A percentile compares a stretch with the other conserved stretches of the same genome.
phyloP scores from a whole-genome alignment of 768 basidiomycete genomes.

The Cystobasidium tubakii region DNA sequence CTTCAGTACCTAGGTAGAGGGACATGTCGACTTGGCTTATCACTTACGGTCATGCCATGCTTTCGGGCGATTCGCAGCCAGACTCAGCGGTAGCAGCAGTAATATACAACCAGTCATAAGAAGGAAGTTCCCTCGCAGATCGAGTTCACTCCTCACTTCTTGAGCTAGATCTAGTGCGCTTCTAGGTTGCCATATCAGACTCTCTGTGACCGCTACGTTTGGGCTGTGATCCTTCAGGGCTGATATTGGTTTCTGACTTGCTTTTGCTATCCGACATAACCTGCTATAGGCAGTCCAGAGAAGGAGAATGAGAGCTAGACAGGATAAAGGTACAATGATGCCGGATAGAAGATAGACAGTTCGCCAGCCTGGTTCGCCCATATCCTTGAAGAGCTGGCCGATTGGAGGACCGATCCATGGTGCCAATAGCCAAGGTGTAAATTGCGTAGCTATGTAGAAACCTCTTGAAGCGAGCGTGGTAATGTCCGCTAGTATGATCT shows the following conservation, averaged over 20 bases:
- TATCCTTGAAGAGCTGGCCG: constrained; percentile 39
- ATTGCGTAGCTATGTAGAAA: constrained; percentile 44
- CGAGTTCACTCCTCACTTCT: constrained; percentile 40
- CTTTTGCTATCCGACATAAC: neutral
- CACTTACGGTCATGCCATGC: constrained; percentile 41
- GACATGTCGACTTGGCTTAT: neutral
- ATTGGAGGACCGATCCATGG: constrained; percentile 44
- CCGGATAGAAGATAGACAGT: constrained; percentile 44
- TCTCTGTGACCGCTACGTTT: neutral
- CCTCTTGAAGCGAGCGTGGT: constrained; percentile 44
- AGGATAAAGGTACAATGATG: constrained; percentile 42
- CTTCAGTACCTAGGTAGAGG: neutral
- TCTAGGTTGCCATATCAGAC: constrained; percentile 24
- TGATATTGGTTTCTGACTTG: neutral
- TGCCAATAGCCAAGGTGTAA: constrained; percentile 45
- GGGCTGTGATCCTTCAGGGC: constrained; percentile 13
- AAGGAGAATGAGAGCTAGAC: constrained; percentile 23
- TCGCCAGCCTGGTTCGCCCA: constrained; percentile 43
- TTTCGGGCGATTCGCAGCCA: constrained; percentile 39
- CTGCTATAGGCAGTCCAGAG: constrained; percentile 14
- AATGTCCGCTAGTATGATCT: constrained; percentile 46
- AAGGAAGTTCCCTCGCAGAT: constrained; percentile 39
- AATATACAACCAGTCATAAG: constrained; percentile 40
- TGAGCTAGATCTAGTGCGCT: constrained; percentile 34
- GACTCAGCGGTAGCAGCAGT: constrained; percentile 42